Base-by-base conservation (phyloP, 1,139 yeast species). In the Meyerozyma carpophila region DNA sequence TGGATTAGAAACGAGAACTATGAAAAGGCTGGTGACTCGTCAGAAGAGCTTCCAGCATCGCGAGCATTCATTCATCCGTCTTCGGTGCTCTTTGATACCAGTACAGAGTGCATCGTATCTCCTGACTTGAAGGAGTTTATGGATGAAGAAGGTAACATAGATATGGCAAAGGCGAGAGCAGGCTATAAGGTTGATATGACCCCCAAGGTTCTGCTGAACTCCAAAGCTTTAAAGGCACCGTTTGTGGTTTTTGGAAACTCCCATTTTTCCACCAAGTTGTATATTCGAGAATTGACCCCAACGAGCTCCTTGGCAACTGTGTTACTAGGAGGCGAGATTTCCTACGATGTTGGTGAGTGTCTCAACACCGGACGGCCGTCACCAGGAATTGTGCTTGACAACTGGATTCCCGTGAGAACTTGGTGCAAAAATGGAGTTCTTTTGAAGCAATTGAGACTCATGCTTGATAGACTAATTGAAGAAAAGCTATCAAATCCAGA, bases 401-500 rank as follows among this genome's bases (percentile, higher is more conserved):
- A 76, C 41, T 86, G 96, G 96, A 63, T 86, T 28, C 90, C 95
- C 8, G 70, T 93, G 31, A 71, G 87, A 51, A 87, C 96, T 3
- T 90, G 98, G 97, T 87, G 96, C 51, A 85, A 94, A 53, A 89
- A 91, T 56, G 98, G 94, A 1, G 95, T 93, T 4, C 67, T 91
- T 43, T 75, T 90, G 34, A 86, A 86, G 48, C 78, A 84, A 46
- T 65, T 93, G 43, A 70, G 95, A 51, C 57, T 67, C 16, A 59
- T 89, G 39, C 65, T 91, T 25, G 95, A 90, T 57, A 67, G 75
- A 16, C 78, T 85, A 1, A 77, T 91, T 44, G 85, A 79, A 41
- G 74, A 73, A 25, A 79, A 79, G 39, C 55, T 73, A 21, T 59
- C 68, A 1, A 54, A 53, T 38, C 71, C 71, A 1, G 46, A 47